phyloP scores from a whole-genome alignment of 345 rosid genomes.

The Eucalyptus pumila region DNA sequence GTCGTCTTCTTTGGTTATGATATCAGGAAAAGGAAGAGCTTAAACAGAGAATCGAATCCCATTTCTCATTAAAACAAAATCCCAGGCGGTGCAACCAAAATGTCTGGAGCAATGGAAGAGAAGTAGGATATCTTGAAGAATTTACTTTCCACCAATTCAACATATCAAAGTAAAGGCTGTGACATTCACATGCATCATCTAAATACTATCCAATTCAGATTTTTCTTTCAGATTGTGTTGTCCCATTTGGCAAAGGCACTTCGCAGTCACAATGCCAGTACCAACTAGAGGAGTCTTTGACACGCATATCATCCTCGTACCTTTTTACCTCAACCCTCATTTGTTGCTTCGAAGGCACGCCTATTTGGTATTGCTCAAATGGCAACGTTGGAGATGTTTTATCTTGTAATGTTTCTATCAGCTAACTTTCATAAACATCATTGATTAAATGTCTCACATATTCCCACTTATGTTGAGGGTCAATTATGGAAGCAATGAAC shows the following conservation, averaged over 20 bases:
- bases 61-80: background rate
- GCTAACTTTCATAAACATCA: background rate
- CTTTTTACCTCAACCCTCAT: background rate
- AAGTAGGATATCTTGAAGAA: background rate
- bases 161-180: background rate
- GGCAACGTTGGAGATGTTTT: background rate
- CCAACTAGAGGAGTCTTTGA: no score
- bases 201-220: background rate
- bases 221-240: background rate
- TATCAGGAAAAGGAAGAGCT: background rate
- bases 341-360: background rate
- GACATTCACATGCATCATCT: background rate
- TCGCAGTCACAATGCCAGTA: background rate
- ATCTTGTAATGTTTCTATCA: background rate
- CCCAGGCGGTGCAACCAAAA: background rate
- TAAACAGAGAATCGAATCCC: background rate
- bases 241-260: background rate
- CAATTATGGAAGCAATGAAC: background rate
- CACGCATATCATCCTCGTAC: background rate
- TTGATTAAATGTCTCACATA: background rate
- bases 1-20: background rate
- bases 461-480: background rate
- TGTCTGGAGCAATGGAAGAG: background rate
- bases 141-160: background rate
- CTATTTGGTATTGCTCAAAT: background rate